These are phyloP conservation scores for Aegilops tauschii DNA, from an alignment of 176 grass and related monocot genomes.

Conservation along the genomic window DNA sequence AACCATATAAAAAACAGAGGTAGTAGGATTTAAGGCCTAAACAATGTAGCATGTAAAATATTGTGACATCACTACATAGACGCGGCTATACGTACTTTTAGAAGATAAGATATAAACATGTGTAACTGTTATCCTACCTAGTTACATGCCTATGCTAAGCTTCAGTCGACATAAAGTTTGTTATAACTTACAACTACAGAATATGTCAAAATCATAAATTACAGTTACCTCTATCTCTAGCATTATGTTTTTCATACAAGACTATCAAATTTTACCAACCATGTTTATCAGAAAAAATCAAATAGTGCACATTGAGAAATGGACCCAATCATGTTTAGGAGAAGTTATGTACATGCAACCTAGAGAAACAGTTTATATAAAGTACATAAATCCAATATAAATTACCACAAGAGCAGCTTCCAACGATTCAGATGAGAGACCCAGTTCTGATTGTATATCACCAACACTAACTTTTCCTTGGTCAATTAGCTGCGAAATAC, in stretches of 20 bases:
- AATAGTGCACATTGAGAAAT: not conserved
- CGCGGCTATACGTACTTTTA: not conserved
- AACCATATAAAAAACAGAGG: not conserved
- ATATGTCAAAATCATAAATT: conserved; percentile 4
- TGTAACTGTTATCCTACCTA: not conserved
- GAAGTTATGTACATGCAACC: not conserved
- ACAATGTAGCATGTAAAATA: conserved; percentile 17
- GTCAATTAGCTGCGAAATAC: conserved; percentile 65
- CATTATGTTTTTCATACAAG: not conserved
- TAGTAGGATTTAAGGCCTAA: not conserved
- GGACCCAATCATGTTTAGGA: not conserved
- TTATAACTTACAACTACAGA: not conserved
- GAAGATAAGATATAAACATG: not conserved
- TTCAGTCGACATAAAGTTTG: not conserved
- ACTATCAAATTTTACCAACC: not conserved
- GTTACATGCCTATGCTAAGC: not conserved
- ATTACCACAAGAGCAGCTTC: conserved; percentile 79
- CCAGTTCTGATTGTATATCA: conserved; percentile 71
- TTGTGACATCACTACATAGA: not conserved
- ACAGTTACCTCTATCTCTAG: not conserved
- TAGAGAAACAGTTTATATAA: not conserved
- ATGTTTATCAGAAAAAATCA: not conserved
- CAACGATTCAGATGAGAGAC: conserved; percentile 64
- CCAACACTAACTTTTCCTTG: conserved; percentile 63
- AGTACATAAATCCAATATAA: conserved; percentile 40